Evolutionary conservation across 768 basidiomycete genomes (phyloP), one percentile per base, ranked within the genome.

Genomic region (Suillus placidus): DNA sequence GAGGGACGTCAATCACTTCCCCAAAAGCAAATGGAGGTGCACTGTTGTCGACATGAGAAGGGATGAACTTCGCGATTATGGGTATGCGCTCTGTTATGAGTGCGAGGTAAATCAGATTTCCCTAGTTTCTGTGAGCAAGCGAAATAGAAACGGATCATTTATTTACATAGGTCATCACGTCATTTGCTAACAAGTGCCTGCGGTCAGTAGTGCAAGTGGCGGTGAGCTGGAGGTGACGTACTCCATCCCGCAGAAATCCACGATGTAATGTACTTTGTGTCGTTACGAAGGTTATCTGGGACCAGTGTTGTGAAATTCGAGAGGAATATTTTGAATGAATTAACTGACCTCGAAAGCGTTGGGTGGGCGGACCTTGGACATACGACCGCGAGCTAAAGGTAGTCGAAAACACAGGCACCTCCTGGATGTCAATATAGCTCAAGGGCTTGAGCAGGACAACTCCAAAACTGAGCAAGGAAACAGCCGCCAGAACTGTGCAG

Each of bases 211-310:
- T 14, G 14, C 23, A 26, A 30, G 4, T 45, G 16, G 30, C n/a
- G 9, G 32, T n/a, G 23, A 26, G 20, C 37, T 32, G 23, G 6
- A 20, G 18, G 38, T 23, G 37, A 82, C 87, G 69, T 72, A 87
- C 86, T 91, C 90, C 90, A 92, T 47, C 91, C 91, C n/a, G 90
- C 89, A 43, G 87, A 86, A 47, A 87, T 80, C 89, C 89, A 92
- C 16, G 88, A 88, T 1, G 89, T 88, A 65, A 92, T 85, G 68
- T 91, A 92, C 67, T 87, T 82, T 5, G 79, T 78, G 64, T 89
- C 85, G 23, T 83, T 76, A 18, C 82, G 83, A 42, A 92, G 76
- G 68, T 91, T 91, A 68, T 90, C 90, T 89, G 51, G 32, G 9
- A 32, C 37, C 32, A 56, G 52, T 61, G 42, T 23, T 64, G 45